These are phyloP conservation scores for Plasmodium fragile DNA, from an alignment of 169 alveolate genomes.

Conservation along the genomic window DNA sequence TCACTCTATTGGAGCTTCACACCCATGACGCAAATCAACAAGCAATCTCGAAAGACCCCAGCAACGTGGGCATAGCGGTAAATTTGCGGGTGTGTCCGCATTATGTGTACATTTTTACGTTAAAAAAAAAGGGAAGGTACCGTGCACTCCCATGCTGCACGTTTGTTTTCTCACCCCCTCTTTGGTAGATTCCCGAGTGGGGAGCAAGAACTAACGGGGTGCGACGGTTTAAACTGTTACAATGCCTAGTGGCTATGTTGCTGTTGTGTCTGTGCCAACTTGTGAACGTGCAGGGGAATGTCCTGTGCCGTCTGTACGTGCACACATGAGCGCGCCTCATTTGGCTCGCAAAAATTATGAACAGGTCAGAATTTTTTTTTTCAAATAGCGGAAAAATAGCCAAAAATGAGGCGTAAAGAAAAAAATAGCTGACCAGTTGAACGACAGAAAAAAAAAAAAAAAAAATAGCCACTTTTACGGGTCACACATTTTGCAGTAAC, in stretches of 20 bases:
- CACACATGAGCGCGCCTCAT: neutral
- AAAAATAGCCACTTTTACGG: neutral
- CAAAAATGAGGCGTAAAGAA: neutral
- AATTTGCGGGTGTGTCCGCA: neutral
- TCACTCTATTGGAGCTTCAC: neutral
- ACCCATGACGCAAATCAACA: neutral
- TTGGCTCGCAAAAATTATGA: neutral
- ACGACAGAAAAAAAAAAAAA: neutral
- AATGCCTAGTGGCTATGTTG: neutral
- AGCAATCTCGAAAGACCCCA: neutral
- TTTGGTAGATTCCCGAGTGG: neutral
- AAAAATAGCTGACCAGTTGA: too few relatives aligned
- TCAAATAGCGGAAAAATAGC: neutral
- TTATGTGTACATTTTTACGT: neutral
- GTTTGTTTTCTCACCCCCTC: neutral
- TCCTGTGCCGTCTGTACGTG: neutral
- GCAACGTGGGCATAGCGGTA: neutral
- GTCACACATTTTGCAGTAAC: neutral
- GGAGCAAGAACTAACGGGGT: too few relatives aligned
- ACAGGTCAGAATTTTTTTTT: slow-evolving; percentile 22
- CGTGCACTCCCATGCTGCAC: neutral
- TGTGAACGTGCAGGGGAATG: neutral
- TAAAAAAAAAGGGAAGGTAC: neutral
- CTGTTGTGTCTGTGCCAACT: neutral
- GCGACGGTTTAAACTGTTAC: neutral